Evolutionary conservation across 1,284 basidiomycete genomes (phyloP), one percentile per base, ranked within the genome.

Genomic region (Naganishia sp.): DNA sequence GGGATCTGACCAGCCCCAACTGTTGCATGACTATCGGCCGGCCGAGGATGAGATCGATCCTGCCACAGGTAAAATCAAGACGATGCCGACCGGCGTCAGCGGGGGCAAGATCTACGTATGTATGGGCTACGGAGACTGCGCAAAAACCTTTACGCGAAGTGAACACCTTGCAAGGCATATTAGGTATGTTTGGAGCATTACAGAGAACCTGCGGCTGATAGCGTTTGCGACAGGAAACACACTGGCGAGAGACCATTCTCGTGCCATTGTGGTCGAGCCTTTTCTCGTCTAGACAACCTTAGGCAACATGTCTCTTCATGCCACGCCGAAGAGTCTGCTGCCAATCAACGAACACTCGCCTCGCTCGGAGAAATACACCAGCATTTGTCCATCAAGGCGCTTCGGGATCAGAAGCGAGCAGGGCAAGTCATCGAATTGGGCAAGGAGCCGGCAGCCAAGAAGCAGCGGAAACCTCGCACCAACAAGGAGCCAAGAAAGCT

Each of bases 151-250:
- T 79, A 92, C 89, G 64, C 84, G 94, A 77, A 92, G 89, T 78
- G 94, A 97, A 80, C 94, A 97, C 81, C 83, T 98, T 5, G 94
- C 94, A 67, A 85, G 94, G 72, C 94, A 98, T 83, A 92, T 97
- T 75, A 84, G 93, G 92, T 92, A 68, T 73, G 82, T 80, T 25
- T 4, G 18, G 13, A 21, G 32, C 23, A 17, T 39, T 1, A 49
- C 31, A 35, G 43, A 21, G 42, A 18, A n/a, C 43, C n/a, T 17
- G 21, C 31, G 51, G 35, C 61, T 63, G 47, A 57, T 57, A n/a
- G n/a, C n/a, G 25, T 52, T 57, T 55, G 15, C 58, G 35, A 54
- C 80, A 95, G 94, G 72, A 97, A 97, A 84, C 94, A 97, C 79
- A 97, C 94, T 18, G 94, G 94, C 68, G 94, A 97, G 77, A 86